A percentile compares a stretch with the other conserved stretches of the same genome.
These are phyloP conservation scores for Coemansia sp. DNA, from an alignment of 192 early-diverging fungal species.

Conservation along the genomic window DNA sequence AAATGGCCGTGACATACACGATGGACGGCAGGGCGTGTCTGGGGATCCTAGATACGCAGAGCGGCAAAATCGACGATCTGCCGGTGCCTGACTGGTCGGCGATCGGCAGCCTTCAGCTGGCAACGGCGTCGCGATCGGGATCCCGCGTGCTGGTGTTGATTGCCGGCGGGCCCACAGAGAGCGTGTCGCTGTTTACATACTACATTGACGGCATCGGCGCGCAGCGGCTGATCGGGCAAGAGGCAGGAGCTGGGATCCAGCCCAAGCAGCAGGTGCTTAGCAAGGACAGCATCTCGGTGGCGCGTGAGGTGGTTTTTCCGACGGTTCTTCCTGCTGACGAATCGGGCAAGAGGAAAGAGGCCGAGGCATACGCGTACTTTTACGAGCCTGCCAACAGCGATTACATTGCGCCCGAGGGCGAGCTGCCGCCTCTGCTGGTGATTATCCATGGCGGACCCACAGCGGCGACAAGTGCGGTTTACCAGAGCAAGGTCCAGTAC, in stretches of 20 bases:
- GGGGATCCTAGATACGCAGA: conserved; percentile 28
- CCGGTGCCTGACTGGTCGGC: conserved; percentile 35
- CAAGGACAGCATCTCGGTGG: conserved; percentile 57
- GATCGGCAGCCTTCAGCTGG: conserved; percentile 26
- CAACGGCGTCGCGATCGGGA: conserved; percentile 16
- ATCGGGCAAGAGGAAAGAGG: not conserved
- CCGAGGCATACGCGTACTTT: conserved; percentile 52
- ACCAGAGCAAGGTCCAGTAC: conserved; percentile 58
- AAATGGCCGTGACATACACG: conserved; percentile 21
- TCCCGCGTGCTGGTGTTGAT: conserved; percentile 32
- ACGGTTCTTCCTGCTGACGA: conserved; percentile 47
- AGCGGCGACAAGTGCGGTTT: conserved; percentile 21
- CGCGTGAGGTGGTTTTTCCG: conserved; percentile 58
- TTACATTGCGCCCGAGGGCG: conserved; percentile 47
- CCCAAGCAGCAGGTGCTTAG: not conserved
- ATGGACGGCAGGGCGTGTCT: conserved; percentile 10
- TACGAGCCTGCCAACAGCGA: conserved; percentile 65
- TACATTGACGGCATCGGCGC: conserved; percentile 20
- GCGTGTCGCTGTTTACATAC: conserved; percentile 30
- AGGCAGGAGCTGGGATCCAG: too few relatives aligned
- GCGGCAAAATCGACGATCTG: conserved; percentile 26
- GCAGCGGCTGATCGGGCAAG: not conserved
- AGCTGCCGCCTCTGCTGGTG: conserved; percentile 66
- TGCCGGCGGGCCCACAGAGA: conserved; percentile 29
- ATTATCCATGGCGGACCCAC: conserved; percentile 75